Base-by-base conservation (phyloP, 768 basidiomycete genomes). In the Boletus patriciae region DNA sequence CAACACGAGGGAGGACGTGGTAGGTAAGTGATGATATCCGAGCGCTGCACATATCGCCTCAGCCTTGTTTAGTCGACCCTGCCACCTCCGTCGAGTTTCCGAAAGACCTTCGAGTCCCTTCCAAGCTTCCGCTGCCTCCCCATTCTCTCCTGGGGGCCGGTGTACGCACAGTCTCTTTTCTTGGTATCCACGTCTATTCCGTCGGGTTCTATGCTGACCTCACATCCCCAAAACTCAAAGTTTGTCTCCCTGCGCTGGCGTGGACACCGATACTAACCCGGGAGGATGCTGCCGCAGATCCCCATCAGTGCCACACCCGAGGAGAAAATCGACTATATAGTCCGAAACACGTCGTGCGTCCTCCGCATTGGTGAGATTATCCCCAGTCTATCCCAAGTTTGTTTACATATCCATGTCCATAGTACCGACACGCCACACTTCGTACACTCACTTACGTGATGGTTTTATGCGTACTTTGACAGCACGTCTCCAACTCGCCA, bases 151-250 rank as follows among this genome's bases (percentile, higher is more conserved):
- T 97, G 19, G 94, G 94, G 7, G 75, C 92, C 1, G 94, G 94
- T 23, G 92, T 94, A 38, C 79, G 94, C 48, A 91, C 87, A 0
- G 93, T 97, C 31, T 93, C 92, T 15, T 94, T 97, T 73, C 77
- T 96, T 38, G 80, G 86, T 8, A 83, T 97, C 60, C 85, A 91
- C 67, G 94, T 96, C 16, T 97, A 97, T 73, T 89, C 88, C 12
- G 84, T 92, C 34, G 94, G 83, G 3, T 93, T 97, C 73, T 97
- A 96, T 70, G 88, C 91, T 7, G 92, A 96, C 68, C 73, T 93
- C 43, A 65, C 76, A n/a, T 82, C 85, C 58, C 82, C 86, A 1
- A 79, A 77, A 41, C 77, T 90, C 55, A 78, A 80, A 51, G 87
- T 88, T 50, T 50, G 75, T 65, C 11, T 44, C 31, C 36, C 27